Base-by-base conservation (phyloP, 2,329 filamentous ascomycete genomes). In the Scorias spongiosa region DNA sequence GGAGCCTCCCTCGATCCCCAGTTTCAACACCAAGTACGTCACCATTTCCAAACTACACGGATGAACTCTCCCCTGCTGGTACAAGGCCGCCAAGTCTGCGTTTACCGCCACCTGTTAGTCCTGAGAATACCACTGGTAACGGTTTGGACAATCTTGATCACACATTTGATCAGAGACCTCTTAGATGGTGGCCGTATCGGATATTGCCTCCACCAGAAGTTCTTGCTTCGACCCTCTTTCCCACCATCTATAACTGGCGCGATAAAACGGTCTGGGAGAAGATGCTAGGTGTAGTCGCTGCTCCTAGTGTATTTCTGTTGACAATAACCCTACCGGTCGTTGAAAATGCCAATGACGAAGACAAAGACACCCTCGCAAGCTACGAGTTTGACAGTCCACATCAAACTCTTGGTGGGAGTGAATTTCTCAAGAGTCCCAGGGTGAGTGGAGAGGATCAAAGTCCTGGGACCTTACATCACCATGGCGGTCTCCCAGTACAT, bases 261-360 rank as follows among this genome's bases (percentile, higher is more conserved):
- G 76, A 82, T 26, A 96, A 95, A 63, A 78, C 70, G n/a, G 62
- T 81, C n/a, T 86, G 80, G 78, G 88, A 89, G 54, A 87, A 84
- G 56, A 65, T 87, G 39, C 66, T 95, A 40, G 89, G 86, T 37
- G 55, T 91, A 10, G 72, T 93, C 32, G 88, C 88, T 7, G 80
- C 86, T n/a, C 84, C 88, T 1, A 93, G 83, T 53, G 86, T 98
- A 32, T 84, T 98, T 49, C 66, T 96, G 2, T 70, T 98, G 3
- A 89, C 89, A 1, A 78, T 91, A 40, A 98, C 91, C 0, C 63
- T 98, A 4, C 91, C 93, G 0, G 87, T 98, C 1, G 84, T 94
- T 5, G 89, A 96, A 54, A 75, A 75, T 1, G 71, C 75, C 15
- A 69, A 63, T 30, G 58, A 72, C 7, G 73, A 77, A 10, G 63